Percentiles rank a stretch among this genome's conserved stretches.
Evolutionary conservation across 2,329 filamentous ascomycete species (phyloP).

Genomic region (Purpureocillium takamizusanense): DNA sequence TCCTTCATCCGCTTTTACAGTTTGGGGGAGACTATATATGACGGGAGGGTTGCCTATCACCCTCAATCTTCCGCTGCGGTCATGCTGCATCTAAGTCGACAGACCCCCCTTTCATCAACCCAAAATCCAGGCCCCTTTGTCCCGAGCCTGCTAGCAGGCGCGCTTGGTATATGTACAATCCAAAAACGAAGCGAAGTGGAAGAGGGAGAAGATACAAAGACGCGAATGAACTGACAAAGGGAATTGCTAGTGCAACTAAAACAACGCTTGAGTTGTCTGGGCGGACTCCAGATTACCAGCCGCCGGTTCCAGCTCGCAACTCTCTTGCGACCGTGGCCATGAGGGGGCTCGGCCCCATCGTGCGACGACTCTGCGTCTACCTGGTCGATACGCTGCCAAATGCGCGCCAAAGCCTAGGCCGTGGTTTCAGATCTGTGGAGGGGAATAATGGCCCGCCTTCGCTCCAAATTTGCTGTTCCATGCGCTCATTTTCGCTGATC

Average conservation of each 20-base stretch:
- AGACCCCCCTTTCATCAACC: constrained; percentile 1
- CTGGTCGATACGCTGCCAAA: neutral
- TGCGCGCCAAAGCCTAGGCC: neutral
- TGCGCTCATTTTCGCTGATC: constrained; percentile 15
- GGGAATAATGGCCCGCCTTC: constrained; percentile 12
- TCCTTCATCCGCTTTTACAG: constrained; percentile 14
- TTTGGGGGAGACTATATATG: constrained; percentile 24
- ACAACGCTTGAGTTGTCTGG: constrained; percentile 5
- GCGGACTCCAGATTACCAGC: constrained; percentile 1
- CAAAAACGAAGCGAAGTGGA: constrained; percentile 12
- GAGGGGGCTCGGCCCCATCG: neutral
- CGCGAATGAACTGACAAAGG: constrained; percentile 17
- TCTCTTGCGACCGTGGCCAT: neutral
- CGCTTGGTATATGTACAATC: constrained; percentile 24
- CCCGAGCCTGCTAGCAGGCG: constrained; percentile 22
- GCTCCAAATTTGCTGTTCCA: constrained; percentile 10
- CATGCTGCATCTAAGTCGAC: constrained; percentile 4
- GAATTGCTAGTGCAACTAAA: constrained; percentile 13
- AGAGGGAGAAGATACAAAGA: constrained; percentile 3
- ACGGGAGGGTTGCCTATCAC: constrained; percentile 12
- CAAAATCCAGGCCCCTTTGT: constrained; percentile 5
- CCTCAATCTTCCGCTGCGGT: constrained; percentile 16
- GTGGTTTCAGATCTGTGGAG: constrained; percentile 9
- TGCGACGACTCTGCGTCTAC: too few relatives aligned
- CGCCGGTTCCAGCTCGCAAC: constrained; percentile 3